These are phyloP conservation scores for Isabelozyma pseudorhagii DNA, from an alignment of 805 yeast genomes.

Conservation along the genomic window DNA sequence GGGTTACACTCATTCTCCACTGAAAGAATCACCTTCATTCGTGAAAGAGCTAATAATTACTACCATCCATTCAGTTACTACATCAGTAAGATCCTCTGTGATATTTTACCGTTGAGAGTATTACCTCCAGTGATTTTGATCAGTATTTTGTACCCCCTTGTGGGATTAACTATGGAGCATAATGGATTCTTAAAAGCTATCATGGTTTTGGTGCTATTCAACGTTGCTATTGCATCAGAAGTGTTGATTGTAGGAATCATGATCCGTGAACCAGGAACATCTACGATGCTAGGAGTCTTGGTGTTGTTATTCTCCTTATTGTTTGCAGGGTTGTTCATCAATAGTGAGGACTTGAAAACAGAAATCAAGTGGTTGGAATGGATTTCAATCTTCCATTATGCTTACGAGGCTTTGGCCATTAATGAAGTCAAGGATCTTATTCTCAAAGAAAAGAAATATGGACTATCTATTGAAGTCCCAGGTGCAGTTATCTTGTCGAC, in stretches of 20 bases:
- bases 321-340: slow-evolving; percentile 92
- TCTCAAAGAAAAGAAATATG: slow-evolving; percentile 84
- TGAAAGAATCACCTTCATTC: slow-evolving; percentile 83
- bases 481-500: slow-evolving; percentile 96
- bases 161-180: slow-evolving; percentile 78
- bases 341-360: slow-evolving; percentile 56
- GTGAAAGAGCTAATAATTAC: slow-evolving; percentile 94
- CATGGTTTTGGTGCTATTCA: slow-evolving; percentile 72
- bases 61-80: slow-evolving; percentile 87
- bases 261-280: slow-evolving; percentile 86
- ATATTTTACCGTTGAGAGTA: slow-evolving; percentile 85
- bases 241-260: slow-evolving; percentile 85
- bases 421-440: slow-evolving; percentile 89
- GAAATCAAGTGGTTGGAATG: slow-evolving; percentile 74
- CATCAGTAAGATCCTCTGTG: slow-evolving; percentile 81
- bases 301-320: slow-evolving; percentile 79
- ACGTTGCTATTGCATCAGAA: slow-evolving; percentile 80
- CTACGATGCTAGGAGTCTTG: slow-evolving; percentile 83
- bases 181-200: slow-evolving; percentile 71
- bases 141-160: slow-evolving; percentile 82
- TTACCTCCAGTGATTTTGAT: slow-evolving; percentile 87
- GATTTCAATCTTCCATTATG: slow-evolving; percentile 90
- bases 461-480: slow-evolving; percentile 91
- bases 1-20: slow-evolving; percentile 85
- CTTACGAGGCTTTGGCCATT: slow-evolving; percentile 87